phyloP scores from a whole-genome alignment of 148 eudicot species.

The Camellia japonica region DNA sequence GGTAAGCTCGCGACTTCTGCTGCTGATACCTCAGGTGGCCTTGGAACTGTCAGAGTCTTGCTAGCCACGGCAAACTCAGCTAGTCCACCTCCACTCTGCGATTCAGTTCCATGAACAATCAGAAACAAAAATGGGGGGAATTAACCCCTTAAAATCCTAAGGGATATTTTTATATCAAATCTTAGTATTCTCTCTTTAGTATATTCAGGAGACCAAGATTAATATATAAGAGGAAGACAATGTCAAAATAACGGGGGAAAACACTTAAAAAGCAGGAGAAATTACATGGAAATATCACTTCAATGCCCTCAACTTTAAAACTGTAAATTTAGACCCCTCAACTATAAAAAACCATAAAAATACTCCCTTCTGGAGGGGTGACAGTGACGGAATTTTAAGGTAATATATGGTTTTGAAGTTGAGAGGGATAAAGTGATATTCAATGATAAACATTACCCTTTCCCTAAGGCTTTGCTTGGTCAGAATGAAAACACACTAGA shows the following conservation, averaged over 20 bases:
- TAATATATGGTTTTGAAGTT: no score
- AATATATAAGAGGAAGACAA: not conserved
- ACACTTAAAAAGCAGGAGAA: not conserved
- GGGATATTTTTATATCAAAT: not conserved
- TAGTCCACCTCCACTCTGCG: slow-evolving; percentile 67
- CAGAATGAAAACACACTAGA: no score
- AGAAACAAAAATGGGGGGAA: not conserved
- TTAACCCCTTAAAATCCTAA: not conserved
- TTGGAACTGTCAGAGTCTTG: slow-evolving; percentile 39
- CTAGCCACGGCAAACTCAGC: slow-evolving; percentile 70
- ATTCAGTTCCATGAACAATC: not conserved
- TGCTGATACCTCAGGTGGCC: slow-evolving; percentile 78
- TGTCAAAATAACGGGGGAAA: not conserved
- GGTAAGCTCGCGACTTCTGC: slow-evolving; percentile 57
- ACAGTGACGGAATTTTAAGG: no score
- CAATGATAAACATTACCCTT: not conserved
- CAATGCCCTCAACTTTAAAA: no score
- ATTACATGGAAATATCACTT: no score
- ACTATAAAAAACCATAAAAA: no score
- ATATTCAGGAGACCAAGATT: not conserved
- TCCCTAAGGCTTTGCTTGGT: no score
- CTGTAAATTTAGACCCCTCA: no score
- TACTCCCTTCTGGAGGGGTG: no score
- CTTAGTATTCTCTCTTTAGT: not conserved
- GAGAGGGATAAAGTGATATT: no score